Evolutionary conservation across 306 rosid species (phyloP).

Genomic region (Abrus pulchellus): DNA sequence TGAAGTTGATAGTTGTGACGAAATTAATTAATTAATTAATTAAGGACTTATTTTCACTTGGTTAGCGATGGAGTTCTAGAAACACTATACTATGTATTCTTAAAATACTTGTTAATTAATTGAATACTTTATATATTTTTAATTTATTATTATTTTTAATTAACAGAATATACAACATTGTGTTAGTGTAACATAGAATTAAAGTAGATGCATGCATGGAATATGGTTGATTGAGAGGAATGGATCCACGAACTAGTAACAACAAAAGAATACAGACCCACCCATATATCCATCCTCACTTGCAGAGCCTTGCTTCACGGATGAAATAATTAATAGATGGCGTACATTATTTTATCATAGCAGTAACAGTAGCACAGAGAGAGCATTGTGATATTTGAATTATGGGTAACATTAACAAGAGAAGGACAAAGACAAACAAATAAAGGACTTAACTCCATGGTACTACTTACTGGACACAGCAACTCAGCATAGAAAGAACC

Average conservation of each 20-base stretch:
- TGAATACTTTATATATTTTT: no score
- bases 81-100: no score
- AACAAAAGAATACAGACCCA: background rate
- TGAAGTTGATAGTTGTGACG: no score
- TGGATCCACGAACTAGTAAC: background rate
- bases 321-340: background rate
- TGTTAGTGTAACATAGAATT: background rate
- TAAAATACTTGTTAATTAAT: no score
- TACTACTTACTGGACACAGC: background rate
- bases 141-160: no score
- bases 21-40: background rate
- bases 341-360: background rate
- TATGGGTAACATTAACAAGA: background rate
- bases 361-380: background rate
- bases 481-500: conserved; percentile 2
- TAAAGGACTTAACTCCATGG: conserved; percentile 7
- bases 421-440: conserved; percentile 16
- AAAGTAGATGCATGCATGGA: background rate
- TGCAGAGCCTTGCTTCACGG: background rate
- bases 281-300: no score
- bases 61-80: background rate
- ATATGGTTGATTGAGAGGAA: background rate
- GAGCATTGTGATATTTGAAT: background rate
- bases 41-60: background rate
- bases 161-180: background rate